These are phyloP conservation scores for Plasmodium coatneyi DNA, from an alignment of 169 alveolate species.

Conservation along the genomic window DNA sequence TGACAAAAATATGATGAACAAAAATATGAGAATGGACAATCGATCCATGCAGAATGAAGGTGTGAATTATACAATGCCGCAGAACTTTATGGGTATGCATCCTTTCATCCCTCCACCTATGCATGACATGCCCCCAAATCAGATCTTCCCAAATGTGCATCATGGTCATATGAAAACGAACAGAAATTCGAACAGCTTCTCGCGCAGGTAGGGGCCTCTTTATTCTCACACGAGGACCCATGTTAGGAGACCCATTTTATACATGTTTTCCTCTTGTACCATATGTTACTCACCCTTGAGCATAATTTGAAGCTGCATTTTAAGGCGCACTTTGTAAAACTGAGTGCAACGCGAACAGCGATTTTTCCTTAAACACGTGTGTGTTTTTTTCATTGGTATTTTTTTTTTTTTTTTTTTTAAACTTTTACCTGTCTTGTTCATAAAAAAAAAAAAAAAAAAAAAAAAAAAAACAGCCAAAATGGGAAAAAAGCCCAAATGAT, in stretches of 20 bases:
- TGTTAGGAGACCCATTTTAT: not conserved
- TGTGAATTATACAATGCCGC: slow-evolving; percentile 19
- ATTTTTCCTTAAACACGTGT: not conserved
- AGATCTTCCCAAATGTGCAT: slow-evolving; percentile 13
- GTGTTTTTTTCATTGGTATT: not conserved
- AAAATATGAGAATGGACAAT: slow-evolving; percentile 21
- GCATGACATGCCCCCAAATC: slow-evolving; percentile 15
- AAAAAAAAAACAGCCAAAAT: not conserved
- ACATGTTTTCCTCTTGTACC: not conserved
- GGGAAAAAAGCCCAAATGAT: not conserved
- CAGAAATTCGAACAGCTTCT: slow-evolving; percentile 29
- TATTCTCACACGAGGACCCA: not conserved
- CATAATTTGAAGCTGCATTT: not conserved
- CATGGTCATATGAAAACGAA: slow-evolving; percentile 28
- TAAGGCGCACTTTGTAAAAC: not conserved
- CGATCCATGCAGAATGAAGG: slow-evolving; percentile 13
- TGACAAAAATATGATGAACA: slow-evolving; percentile 30
- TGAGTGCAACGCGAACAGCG: not conserved
- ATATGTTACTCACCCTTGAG: not conserved
- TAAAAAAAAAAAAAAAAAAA: not conserved
- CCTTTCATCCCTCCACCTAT: slow-evolving; percentile 18
- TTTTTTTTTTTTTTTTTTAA: not conserved
- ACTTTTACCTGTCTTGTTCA: not conserved
- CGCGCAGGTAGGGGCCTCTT: slow-evolving; percentile 1
- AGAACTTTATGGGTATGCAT: slow-evolving; percentile 6